Base-by-base conservation (phyloP, 208 protist species). In the Trypanosoma boissoni region DNA sequence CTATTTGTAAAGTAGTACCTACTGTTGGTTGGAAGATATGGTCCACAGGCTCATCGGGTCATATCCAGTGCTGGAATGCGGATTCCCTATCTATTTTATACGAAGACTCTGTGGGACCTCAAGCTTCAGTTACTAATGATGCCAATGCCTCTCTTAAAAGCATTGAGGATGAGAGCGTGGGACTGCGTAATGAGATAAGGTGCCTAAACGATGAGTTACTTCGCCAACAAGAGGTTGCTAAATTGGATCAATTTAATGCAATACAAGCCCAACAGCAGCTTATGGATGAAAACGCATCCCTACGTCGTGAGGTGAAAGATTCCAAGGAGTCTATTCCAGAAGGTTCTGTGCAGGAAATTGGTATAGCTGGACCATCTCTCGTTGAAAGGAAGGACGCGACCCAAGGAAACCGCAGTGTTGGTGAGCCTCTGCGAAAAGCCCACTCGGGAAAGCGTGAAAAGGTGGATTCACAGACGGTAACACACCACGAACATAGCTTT, bases 31-130 rank as follows among this genome's bases (percentile, higher is more conserved):
- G 83, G 71, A 83, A 84, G 44, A 76, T 91, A 24, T 94, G 88
- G 83, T 87, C 78, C 10, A 64, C 78, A 2, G 69, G 72, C 8
- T 75, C 80, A 28, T 74, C 59, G 42, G 88, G 88, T 27, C 52
- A 83, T 7, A 64, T 92, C 52, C 84, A 92, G 66, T 91, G 84
- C 76, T 94, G 83, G 82, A 90, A 90, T 61, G 88, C 80, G 12
- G 84, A 94, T 53, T 85, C 84, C 26, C 58, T 77, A 23, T 80
- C 88, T 3, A 75, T 91, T 21, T 43, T 88, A 31, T 83, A 90
- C 36, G 67, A 84, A 28, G 58, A 61, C 21, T 18, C 28, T 26
- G 21, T 20, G 10, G 9, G 1, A 5, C 20, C 4, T 7, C 9
- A 37, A 18, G 24, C 34, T 2, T 5, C 20, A 41, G 36, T 21